Evolutionary conservation across 495 filamentous ascomycete genomes (phyloP), one percentile per base, ranked within the genome.

Genomic region (Lasiosphaeris hirsuta): DNA sequence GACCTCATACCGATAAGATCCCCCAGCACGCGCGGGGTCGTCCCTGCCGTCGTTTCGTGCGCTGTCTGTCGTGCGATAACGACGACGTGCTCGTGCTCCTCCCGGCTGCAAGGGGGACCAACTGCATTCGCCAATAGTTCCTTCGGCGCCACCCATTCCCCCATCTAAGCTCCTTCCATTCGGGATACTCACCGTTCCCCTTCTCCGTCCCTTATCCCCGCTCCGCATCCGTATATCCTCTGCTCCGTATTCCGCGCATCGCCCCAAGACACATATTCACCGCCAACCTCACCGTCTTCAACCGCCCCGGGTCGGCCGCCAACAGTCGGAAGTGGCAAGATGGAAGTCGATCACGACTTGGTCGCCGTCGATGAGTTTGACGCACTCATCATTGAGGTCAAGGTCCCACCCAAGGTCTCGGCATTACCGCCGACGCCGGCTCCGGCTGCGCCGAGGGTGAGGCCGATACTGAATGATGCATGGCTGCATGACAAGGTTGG

Each of bases 331-430:
- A 30, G 41, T 14, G 15, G 19, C 10, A 60, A 63, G 34, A 64
- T 64, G 54, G 64, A 65, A 6, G 47, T 61, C 19, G 45, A 64
- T 14, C 57, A 76, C 53, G 69, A 67, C 51, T 59, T 78, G 41
- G 69, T 78, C 19, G 36, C 71, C 33, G 70, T 72, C 40, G 74
- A 77, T 13, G 76, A 79, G 60, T 78, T 78, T 44, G 77, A 79
- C 62, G 74, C 75, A 36, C 65, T 80, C 76, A 33, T 42, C 4
- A 56, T 65, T 10, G 52, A 60, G 42, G 38, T 53, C 50, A 60
- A 58, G 59, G 37, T 57, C 46, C 55, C 56, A 7, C 43, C 49
- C 33, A 56, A 56, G 19, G 41, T 55, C 39, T 1, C 50, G 11
- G 17, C 39, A 17, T 10, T 49, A 33, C 19, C 10, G 9, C 13